Evolutionary conservation across 257 asterid genomes (phyloP).

Genomic region (Solanum virginianum): DNA sequence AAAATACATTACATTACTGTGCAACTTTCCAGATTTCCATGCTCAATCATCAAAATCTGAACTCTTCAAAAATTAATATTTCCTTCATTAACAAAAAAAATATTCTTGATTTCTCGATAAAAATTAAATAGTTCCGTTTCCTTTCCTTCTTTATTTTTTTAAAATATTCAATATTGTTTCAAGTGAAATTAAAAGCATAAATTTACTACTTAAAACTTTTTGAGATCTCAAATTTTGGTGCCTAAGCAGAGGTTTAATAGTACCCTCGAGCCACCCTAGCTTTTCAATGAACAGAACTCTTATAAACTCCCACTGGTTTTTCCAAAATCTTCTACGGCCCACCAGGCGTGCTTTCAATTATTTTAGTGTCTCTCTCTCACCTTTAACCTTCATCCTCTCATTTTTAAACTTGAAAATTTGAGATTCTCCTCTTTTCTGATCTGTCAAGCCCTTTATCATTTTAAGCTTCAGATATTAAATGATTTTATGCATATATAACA

Average conservation of each 20-base stretch:
- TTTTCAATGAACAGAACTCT: background rate
- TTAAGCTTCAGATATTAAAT: background rate
- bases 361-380: background rate
- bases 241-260: too few relatives aligned
- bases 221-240: too few relatives aligned
- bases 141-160: too few relatives aligned
- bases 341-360: background rate
- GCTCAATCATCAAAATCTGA: background rate
- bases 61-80: background rate
- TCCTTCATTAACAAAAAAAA: too few relatives aligned
- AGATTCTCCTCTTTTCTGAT: background rate
- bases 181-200: too few relatives aligned
- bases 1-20: background rate
- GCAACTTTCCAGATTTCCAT: background rate
- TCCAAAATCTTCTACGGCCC: background rate
- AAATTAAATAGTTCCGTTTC: too few relatives aligned
- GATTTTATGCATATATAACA: background rate
- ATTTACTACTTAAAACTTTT: too few relatives aligned
- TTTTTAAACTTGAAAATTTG: background rate
- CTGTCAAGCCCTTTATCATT: background rate
- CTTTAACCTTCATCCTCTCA: background rate
- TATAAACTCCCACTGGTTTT: background rate
- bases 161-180: too few relatives aligned
- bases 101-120: too few relatives aligned
- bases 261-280: too few relatives aligned